Conservation (phyloP, 2,329 filamentous ascomycete genomes). For the Aspergillus sp. region DNA sequence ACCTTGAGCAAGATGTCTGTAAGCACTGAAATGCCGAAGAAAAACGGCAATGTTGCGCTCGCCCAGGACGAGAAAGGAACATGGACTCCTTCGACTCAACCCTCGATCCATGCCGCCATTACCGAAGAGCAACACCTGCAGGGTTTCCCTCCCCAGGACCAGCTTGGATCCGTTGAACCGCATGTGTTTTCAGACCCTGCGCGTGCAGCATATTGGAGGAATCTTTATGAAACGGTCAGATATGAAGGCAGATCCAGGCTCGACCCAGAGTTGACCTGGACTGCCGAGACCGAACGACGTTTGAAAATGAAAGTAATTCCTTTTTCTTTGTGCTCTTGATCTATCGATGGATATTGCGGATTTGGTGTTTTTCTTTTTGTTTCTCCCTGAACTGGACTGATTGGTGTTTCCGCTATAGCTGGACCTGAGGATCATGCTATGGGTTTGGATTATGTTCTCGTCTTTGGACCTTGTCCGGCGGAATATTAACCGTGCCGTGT, state of each 20-base stretch:
- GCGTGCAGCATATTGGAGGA: conserved; percentile 2
- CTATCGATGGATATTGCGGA: not conserved
- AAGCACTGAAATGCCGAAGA: not conserved
- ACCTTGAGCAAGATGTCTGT: not conserved
- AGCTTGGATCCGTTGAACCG: conserved; percentile 3
- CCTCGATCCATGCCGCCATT: not conserved
- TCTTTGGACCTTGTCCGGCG: conserved; percentile 59
- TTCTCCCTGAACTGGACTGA: not conserved
- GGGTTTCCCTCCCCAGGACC: not conserved
- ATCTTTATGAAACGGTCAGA: conserved; percentile 2
- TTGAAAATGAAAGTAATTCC: conserved; percentile 14
- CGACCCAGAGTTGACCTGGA: conserved; percentile 11
- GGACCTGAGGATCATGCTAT: conserved; percentile 22
- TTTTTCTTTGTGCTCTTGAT: conserved; percentile 1
- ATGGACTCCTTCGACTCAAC: not conserved
- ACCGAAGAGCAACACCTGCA: not conserved
- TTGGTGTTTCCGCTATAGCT: conserved; percentile 9
- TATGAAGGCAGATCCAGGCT: conserved; percentile 12
- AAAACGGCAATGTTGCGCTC: not conserved
- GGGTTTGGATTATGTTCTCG: conserved; percentile 57
- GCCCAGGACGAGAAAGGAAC: not conserved
- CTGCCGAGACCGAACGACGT: conserved; percentile 10
- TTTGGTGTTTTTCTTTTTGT: not conserved
- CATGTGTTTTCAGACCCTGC: conserved; percentile 8
- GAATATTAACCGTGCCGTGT: conserved; percentile 57